phyloP scores from a whole-genome alignment of 306 rosid species.

The Cucurbita maxima region DNA sequence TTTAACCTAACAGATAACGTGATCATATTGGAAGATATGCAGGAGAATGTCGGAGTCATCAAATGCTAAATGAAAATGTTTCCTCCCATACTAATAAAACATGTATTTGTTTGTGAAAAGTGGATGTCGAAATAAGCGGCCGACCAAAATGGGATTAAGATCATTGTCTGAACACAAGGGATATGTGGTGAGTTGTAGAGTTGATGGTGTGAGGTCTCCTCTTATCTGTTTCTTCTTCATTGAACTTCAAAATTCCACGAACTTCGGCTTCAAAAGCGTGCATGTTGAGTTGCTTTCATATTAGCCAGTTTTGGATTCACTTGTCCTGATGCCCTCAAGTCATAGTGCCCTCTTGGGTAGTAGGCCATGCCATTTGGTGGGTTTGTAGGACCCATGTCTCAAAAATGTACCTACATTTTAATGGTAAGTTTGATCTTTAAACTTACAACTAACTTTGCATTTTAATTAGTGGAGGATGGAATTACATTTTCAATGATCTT shows the following conservation, averaged over 20 bases:
- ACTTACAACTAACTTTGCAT: too few species aligned
- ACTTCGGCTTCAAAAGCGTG: slow-evolving; percentile 24
- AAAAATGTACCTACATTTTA: too few species aligned
- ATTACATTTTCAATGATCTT: too few species aligned
- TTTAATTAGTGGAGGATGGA: too few species aligned
- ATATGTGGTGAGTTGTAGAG: slow-evolving; percentile 29
- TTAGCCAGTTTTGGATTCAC: slow-evolving; percentile 52
- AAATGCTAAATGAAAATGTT: too few species aligned
- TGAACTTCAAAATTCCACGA: neutral
- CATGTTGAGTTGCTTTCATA: slow-evolving; percentile 67
- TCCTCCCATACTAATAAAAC: too few species aligned
- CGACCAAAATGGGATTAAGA: slow-evolving; percentile 4
- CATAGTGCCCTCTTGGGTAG: slow-evolving; percentile 18
- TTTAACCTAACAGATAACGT: too few species aligned
- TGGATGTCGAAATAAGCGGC: too few species aligned
- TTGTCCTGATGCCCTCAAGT: slow-evolving; percentile 9
- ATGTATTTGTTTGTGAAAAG: too few species aligned
- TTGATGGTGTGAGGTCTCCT: slow-evolving; percentile 42
- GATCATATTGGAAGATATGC: too few species aligned
- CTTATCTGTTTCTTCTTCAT: neutral
- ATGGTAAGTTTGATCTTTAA: too few species aligned
- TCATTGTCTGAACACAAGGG: slow-evolving; percentile 33
- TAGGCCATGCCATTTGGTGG: slow-evolving; percentile 19
- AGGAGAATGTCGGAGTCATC: too few species aligned
- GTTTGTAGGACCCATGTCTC: slow-evolving; percentile 22